Conservation (phyloP, 257 asterid species). For the Mentha longifolia region DNA sequence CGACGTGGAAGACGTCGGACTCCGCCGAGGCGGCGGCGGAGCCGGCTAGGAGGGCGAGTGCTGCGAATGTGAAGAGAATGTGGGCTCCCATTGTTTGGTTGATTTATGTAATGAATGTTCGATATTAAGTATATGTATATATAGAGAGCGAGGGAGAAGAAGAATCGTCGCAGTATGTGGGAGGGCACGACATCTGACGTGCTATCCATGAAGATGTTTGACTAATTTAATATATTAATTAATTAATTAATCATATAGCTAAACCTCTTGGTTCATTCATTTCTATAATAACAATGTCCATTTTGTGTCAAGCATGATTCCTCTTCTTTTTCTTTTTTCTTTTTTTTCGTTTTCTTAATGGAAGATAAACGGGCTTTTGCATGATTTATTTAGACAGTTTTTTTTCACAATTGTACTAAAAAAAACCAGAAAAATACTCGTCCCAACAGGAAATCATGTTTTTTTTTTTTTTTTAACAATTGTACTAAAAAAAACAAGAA, state of each 20-base stretch:
- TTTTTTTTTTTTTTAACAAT: too few relatives aligned
- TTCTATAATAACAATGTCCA: neutral
- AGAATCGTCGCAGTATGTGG: conserved; percentile 22
- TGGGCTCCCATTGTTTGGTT: conserved; percentile 33
- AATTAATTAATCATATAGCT: too few relatives aligned
- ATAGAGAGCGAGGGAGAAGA: neutral
- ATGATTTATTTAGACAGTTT: too few relatives aligned
- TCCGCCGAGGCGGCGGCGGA: conserved; percentile 9
- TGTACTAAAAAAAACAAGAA: too few relatives aligned
- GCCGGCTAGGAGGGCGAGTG: conserved; percentile 18
- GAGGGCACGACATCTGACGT: conserved; percentile 51
- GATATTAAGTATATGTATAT: neutral
- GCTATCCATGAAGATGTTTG: conserved; percentile 46
- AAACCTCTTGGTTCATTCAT: too few relatives aligned
- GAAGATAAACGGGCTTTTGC: too few relatives aligned
- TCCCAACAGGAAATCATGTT: too few relatives aligned
- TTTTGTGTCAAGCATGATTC: too few relatives aligned
- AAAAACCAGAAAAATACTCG: too few relatives aligned
- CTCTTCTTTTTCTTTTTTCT: too few relatives aligned
- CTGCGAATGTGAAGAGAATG: conserved; percentile 30
- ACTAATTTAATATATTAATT: neutral
- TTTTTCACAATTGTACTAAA: too few relatives aligned
- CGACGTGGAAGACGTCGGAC: conserved; percentile 52
- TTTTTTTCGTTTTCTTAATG: too few relatives aligned
- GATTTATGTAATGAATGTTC: neutral